Evolutionary conservation across 1,139 yeast species (phyloP).

Genomic region (Geotrichum fermentans): DNA sequence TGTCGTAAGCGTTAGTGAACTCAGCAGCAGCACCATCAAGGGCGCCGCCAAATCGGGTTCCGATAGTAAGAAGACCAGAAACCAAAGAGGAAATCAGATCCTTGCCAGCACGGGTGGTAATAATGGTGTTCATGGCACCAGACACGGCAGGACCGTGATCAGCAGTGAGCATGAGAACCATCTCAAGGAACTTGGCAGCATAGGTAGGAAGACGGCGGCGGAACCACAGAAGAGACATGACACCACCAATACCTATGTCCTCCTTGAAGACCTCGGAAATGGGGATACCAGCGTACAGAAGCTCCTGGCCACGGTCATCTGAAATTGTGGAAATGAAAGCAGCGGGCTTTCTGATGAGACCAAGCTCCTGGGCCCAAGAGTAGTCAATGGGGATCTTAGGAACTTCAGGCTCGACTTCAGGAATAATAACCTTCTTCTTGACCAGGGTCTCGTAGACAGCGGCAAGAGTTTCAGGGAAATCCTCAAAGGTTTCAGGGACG

Average conservation of each 20-base stretch:
- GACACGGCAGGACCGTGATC: constrained; percentile 49
- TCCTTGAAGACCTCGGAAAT: constrained; percentile 46
- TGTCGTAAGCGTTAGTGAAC: constrained; percentile 43
- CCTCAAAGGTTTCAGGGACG: constrained; percentile 47
- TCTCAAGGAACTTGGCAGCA: constrained; percentile 45
- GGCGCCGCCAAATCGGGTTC: constrained; percentile 47
- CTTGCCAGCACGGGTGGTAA: constrained; percentile 47
- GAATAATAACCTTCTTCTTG: constrained; percentile 39
- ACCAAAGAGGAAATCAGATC: constrained; percentile 46
- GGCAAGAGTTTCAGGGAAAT: constrained; percentile 41
- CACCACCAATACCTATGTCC: constrained; percentile 47
- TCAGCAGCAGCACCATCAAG: constrained; percentile 47
- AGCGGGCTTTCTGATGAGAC: constrained; percentile 46
- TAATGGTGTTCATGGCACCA: constrained; percentile 48
- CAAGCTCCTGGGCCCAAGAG: constrained; percentile 48
- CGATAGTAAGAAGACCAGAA: constrained; percentile 44
- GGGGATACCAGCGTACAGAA: constrained; percentile 46
- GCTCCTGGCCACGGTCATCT: constrained; percentile 47
- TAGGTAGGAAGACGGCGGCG: constrained; percentile 43
- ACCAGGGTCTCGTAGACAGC: constrained; percentile 40
- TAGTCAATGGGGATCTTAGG: constrained; percentile 48
- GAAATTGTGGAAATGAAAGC: constrained; percentile 47
- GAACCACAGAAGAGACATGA: constrained; percentile 47
- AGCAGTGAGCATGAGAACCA: constrained; percentile 48
- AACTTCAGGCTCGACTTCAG: constrained; percentile 42